Percentiles rank a stretch among this genome's conserved stretches.
Evolutionary conservation across 116 monocot species (phyloP).

Genomic region (Papilionanthe hybrid): DNA sequence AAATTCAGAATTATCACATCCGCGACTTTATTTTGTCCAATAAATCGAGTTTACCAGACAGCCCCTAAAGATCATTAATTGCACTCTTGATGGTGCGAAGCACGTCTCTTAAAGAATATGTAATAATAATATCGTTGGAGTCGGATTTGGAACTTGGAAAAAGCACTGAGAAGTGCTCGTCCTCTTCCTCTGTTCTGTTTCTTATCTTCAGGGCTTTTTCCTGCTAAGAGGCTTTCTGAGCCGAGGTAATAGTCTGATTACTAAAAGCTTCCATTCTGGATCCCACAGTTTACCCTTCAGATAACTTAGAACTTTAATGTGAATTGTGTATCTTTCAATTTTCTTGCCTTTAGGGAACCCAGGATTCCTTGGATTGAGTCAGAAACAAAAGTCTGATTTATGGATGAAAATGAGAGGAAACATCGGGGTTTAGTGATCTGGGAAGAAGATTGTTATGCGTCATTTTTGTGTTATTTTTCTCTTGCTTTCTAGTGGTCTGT

Average conservation of each 20-base stretch:
- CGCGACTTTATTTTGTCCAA: too few species aligned
- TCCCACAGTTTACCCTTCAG: background rate
- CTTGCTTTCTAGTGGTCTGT: background rate
- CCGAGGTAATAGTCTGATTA: background rate
- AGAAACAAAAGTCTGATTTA: background rate
- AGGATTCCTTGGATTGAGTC: background rate
- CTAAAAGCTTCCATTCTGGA: background rate
- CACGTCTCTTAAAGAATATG: background rate
- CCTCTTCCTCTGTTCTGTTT: background rate
- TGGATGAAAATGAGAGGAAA: background rate
- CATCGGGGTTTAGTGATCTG: background rate
- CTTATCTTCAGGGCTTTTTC: background rate
- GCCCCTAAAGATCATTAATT: too few species aligned
- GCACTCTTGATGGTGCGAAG: background rate
- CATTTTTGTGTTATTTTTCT: background rate
- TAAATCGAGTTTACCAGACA: too few species aligned
- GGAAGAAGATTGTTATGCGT: slow-evolving; percentile 1
- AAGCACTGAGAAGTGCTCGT: background rate
- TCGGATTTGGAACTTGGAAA: background rate
- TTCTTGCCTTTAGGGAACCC: too few species aligned
- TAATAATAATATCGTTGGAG: background rate
- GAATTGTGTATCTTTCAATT: background rate
- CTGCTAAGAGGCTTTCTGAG: background rate
- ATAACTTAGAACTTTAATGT: background rate
- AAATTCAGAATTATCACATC: too few species aligned